These are phyloP conservation scores for Plantago major DNA, from an alignment of 257 asterid genomes.

Conservation along the genomic window DNA sequence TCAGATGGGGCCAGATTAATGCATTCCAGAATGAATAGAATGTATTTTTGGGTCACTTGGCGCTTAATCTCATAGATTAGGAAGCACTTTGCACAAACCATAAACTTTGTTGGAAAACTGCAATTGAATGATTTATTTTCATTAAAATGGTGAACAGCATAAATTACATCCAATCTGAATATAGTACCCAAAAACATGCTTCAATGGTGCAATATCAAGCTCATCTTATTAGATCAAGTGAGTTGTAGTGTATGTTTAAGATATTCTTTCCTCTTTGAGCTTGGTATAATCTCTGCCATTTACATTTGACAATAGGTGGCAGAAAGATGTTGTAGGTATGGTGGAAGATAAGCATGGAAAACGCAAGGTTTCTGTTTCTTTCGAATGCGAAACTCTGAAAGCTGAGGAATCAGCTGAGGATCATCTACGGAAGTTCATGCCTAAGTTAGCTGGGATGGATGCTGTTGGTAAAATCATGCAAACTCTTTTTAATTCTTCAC, in stretches of 20 bases:
- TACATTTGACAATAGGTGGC: slow-evolving; percentile 63
- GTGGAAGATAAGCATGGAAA: slow-evolving; percentile 65
- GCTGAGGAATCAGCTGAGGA: slow-evolving; percentile 90
- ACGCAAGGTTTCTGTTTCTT: slow-evolving; percentile 48
- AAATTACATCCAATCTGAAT: too few species aligned
- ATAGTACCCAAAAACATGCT: too few species aligned
- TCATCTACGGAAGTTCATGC: slow-evolving; percentile 87
- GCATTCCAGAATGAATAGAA: too few species aligned
- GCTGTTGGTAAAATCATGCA: slow-evolving; percentile 62
- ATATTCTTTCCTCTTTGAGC: not conserved
- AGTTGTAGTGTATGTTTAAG: slow-evolving; percentile 3
- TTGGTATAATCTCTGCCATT: slow-evolving; percentile 2
- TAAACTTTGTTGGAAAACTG: too few species aligned
- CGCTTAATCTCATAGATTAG: too few species aligned
- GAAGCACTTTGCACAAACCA: too few species aligned
- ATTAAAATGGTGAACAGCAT: too few species aligned
- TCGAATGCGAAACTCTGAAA: slow-evolving; percentile 91
- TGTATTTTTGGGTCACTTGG: too few species aligned
- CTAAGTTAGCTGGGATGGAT: slow-evolving; percentile 83
- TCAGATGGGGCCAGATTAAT: too few species aligned
- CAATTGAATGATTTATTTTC: too few species aligned
- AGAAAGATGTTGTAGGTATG: slow-evolving; percentile 81
- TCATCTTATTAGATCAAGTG: not conserved
- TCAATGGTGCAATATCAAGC: not conserved
- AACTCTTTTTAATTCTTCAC: slow-evolving; percentile 1